phyloP scores from a whole-genome alignment of 2,329 filamentous ascomycete genomes.

The Teratosphaeria destructans region DNA sequence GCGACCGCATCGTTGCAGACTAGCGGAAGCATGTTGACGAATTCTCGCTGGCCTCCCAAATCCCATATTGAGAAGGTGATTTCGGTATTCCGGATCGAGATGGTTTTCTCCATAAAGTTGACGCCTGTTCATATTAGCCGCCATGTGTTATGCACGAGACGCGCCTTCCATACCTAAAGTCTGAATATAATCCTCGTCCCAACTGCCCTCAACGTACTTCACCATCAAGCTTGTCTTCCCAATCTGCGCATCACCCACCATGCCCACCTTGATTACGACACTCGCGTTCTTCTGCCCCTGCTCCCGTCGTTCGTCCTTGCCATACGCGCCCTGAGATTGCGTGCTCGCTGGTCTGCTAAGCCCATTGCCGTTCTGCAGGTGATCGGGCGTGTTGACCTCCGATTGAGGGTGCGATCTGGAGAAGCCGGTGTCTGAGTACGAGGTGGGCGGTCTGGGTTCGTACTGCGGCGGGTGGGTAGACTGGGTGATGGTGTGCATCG shows the following conservation, averaged over 20 bases:
- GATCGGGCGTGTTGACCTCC: slow-evolving; percentile 30
- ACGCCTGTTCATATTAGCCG: slow-evolving; percentile 48
- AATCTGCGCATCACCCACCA: slow-evolving; percentile 98
- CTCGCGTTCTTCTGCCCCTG: slow-evolving; percentile 42
- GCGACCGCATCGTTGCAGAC: slow-evolving; percentile 98
- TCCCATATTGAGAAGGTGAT: slow-evolving; percentile 99
- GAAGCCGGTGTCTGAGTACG: slow-evolving; percentile 42
- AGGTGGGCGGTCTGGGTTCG: slow-evolving; percentile 39
- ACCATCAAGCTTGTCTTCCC: slow-evolving; percentile 99
- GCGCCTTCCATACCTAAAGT: slow-evolving; percentile 55
- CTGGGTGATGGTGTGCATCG: slow-evolving; percentile 38
- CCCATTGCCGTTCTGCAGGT: slow-evolving; percentile 22
- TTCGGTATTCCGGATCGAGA: slow-evolving; percentile 97
- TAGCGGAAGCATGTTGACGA: slow-evolving; percentile 98
- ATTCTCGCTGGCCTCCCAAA: slow-evolving; percentile 91
- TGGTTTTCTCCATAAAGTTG: slow-evolving; percentile 99
- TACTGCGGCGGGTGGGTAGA: slow-evolving; percentile 24
- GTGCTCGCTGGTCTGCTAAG: slow-evolving; percentile 23
- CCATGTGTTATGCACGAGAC: background rate
- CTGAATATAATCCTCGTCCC: slow-evolving; percentile 99
- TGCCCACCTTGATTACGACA: slow-evolving; percentile 98
- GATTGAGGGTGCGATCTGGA: slow-evolving; percentile 35
- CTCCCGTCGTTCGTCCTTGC: slow-evolving; percentile 25
- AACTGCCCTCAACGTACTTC: slow-evolving; percentile 98
- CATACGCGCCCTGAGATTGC: slow-evolving; percentile 21